Evolutionary conservation across 2,329 filamentous ascomycete genomes (phyloP).

Genomic region (Graphium sp.): DNA sequence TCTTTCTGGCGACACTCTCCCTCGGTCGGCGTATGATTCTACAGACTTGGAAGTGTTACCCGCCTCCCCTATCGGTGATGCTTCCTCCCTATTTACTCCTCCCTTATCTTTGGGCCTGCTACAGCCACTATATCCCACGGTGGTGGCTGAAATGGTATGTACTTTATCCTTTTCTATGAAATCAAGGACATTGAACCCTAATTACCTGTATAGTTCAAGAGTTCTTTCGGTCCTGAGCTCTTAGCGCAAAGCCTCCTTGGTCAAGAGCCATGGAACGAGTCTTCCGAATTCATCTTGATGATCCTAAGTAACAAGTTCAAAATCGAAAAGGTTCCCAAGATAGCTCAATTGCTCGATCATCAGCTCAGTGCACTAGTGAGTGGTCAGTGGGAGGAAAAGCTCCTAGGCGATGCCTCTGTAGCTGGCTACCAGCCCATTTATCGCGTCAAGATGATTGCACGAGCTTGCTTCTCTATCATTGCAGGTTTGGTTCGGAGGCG

Average conservation of each 20-base stretch:
- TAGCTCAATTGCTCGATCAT: constrained; percentile 8
- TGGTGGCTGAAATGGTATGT: constrained; percentile 17
- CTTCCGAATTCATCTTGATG: constrained; percentile 14
- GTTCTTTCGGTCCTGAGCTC: constrained; percentile 17
- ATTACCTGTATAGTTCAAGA: constrained; percentile 15
- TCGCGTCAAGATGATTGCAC: no score
- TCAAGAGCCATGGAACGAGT: not conserved
- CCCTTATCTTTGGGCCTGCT: constrained; percentile 20
- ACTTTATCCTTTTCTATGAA: not conserved
- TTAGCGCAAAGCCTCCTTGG: constrained; percentile 8
- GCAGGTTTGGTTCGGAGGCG: no score
- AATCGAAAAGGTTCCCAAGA: constrained; percentile 13
- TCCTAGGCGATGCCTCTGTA: no score
- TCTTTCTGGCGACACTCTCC: not conserved
- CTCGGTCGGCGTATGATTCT: constrained; percentile 4
- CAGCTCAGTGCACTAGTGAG: constrained; percentile 4
- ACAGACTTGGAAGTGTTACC: no score
- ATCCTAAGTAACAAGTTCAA: constrained; percentile 27
- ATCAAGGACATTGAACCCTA: no score
- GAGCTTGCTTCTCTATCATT: no score
- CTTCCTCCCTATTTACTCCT: not conserved
- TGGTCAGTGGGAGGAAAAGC: no score
- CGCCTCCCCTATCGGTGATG: no score
- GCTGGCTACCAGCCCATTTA: no score
- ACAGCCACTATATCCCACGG: constrained; percentile 15